Base-by-base conservation (phyloP, 2,329 filamentous ascomycete species). In the Onygenales sp. region DNA sequence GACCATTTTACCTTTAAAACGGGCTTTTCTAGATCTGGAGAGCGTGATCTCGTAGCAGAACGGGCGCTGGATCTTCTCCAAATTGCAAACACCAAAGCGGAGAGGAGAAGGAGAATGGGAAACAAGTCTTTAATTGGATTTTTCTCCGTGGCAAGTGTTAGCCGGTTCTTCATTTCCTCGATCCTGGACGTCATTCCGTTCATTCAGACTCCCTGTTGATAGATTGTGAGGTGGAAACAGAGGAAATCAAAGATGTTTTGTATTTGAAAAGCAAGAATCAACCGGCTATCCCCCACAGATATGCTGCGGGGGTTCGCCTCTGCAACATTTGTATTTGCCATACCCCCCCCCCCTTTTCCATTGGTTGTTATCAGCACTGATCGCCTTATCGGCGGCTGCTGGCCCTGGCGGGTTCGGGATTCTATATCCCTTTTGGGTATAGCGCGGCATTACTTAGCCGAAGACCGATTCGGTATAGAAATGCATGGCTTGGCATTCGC, bases 11-110 rank as follows among this genome's bases (percentile, higher is more conserved):
- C 64, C 13, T 62, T 64, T 31, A 58, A 51, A 13, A 61, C 61
- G 5, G 69, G 68, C 55, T 77, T 78, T 59, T 80, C 75, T 7
- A 72, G 66, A 59, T 76, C 72, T 2, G 75, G 72, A 1, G 72
- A 63, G 2, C 58, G 60, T 13, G 60, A 56, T 52, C 60, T 62
- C 10, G 54, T 39, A 17, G 38, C 13, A 7, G 47, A 35, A 33
- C 36, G 47, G 14, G 27, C 14, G 13, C 7, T 31, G 36, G 31
- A 50, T 39, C 46, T 36, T 36, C 38, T 35, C n/a, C n/a, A 49
- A 7, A 27, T 10, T 10, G 27, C 27, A 11, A 50, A 39, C n/a
- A 36, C 17, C 47, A 14, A 50, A 8, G 32, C 33, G 44, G 44
- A 47, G 11, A 35, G 27, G 13, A 47, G 44, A 36, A 47, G n/a